Conservation (phyloP, 2,329 filamentous ascomycete genomes). For the Aspergillus eucalypticola region DNA sequence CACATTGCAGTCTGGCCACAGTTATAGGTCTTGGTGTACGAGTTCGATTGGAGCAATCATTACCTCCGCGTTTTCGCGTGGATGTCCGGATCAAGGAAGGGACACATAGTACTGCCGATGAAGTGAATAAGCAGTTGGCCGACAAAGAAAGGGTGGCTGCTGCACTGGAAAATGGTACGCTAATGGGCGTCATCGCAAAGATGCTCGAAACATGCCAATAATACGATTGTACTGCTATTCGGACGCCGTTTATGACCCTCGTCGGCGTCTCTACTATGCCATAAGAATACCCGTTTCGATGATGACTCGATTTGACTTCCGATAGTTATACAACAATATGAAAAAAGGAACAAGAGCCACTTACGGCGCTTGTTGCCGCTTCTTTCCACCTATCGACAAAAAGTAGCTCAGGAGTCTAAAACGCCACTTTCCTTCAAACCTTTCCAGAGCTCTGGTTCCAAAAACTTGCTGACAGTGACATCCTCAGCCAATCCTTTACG, state of each 20-base stretch:
- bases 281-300: neutral
- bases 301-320: neutral
- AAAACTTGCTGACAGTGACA: conserved; percentile 90
- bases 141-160: conserved; percentile 97
- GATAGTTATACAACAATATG: neutral
- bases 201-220: conserved; percentile 86
- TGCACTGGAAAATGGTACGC: conserved; percentile 86
- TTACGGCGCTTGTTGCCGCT: neutral
- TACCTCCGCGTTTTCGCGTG: conserved; percentile 87
- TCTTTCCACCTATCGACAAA: neutral
- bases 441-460: conserved; percentile 91
- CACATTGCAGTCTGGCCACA: conserved; percentile 93
- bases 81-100: conserved; percentile 95
- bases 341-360: no score
- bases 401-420: conserved; percentile 59
- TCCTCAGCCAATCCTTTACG: conserved; percentile 95
- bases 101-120: conserved; percentile 90
- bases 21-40: conserved; percentile 93
- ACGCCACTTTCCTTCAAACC: conserved; percentile 86
- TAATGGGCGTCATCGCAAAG: conserved; percentile 84
- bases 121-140: conserved; percentile 93
- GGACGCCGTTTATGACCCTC: neutral
- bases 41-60: conserved; percentile 83
- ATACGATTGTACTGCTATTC: conserved; percentile 12
- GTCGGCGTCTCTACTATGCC: neutral